Conservation (phyloP, 1,284 basidiomycete genomes). For the Trichosporon coremiiforme region DNA sequence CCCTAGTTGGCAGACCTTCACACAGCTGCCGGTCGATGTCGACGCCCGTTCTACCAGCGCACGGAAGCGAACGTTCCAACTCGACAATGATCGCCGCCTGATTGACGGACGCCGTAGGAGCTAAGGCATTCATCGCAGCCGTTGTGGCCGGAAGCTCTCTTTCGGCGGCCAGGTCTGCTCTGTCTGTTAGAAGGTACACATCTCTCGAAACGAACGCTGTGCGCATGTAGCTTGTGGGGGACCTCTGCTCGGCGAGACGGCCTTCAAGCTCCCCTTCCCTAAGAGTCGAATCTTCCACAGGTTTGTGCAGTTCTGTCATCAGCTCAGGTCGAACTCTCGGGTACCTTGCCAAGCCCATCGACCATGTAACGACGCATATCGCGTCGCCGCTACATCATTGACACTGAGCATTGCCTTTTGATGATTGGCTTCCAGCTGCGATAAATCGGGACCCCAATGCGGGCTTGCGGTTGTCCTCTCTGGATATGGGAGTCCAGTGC, state of each 20-base stretch:
- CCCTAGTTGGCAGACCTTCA: not conserved
- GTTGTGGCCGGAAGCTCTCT: too few relatives aligned
- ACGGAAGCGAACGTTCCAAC: not conserved
- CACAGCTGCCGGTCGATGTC: not conserved
- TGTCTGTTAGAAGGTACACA: not conserved
- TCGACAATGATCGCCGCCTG: too few relatives aligned
- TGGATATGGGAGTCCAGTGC: not conserved
- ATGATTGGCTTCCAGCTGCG: not conserved
- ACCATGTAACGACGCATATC: slow-evolving; percentile 29
- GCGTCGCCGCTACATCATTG: slow-evolving; percentile 18
- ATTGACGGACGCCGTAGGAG: too few relatives aligned
- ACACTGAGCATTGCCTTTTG: not conserved
- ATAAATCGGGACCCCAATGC: not conserved
- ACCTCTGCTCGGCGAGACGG: not conserved
- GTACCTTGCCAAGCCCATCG: slow-evolving; percentile 47
- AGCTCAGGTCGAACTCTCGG: not conserved
- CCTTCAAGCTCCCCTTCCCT: not conserved
- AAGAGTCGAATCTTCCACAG: not conserved
- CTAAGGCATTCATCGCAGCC: too few relatives aligned
- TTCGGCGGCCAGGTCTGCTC: not conserved
- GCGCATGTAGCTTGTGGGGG: not conserved
- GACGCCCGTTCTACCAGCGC: not conserved
- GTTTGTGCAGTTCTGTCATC: not conserved
- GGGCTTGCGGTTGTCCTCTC: not conserved
- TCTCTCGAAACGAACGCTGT: not conserved